Base-by-base conservation (phyloP, 805 yeast genomes). In the Teunomyces aglyptinius region DNA sequence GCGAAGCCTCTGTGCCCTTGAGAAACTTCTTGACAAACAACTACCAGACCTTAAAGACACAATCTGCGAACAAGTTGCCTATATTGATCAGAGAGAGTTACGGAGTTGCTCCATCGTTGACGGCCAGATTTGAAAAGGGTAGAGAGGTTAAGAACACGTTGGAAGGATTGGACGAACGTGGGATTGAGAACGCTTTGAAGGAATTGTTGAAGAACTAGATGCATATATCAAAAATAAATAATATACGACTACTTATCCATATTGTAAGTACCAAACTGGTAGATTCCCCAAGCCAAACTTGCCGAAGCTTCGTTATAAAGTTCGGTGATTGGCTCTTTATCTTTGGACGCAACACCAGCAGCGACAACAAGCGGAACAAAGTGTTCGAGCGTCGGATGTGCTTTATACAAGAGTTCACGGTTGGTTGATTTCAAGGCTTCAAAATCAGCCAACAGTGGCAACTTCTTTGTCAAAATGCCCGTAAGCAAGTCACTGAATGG, bases 331-430 rank as follows among this genome's bases (percentile, higher is more conserved):
- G 53, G 50, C 12, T 53, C 53, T 1, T 49, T 45, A 18, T 59
- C 49, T 11, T 70, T 71, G 15, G 71, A 64, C 16, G 81, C 74
- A 27, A 84, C 78, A 24, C 84, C 81, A 2, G 82, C 81, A 11
- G 74, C 81, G 36, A 81, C 88, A 31, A 81, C 78, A 6, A 83
- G 54, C 1, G 92, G 92, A 53, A 80, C 63, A 49, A 87, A 79
- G 63, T 87, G 95, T 52, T 87, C 95, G 42, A 82, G 66, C 0
- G 91, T 82, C 7, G 95, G 95, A 63, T 87, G 95, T 0, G 92
- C 85, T 28, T 62, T 55, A 42, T 56, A 56, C 31, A 82, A 59
- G 12, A 80, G 60, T 4, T 59, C 54, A 3, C 52, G 58, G 52
- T 68, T 54, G 1, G 58, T 44, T 7, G 48, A 45, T 40, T 68